These are phyloP conservation scores for Penicillium crystallinum DNA, from an alignment of 495 filamentous ascomycete species.

Conservation along the genomic window DNA sequence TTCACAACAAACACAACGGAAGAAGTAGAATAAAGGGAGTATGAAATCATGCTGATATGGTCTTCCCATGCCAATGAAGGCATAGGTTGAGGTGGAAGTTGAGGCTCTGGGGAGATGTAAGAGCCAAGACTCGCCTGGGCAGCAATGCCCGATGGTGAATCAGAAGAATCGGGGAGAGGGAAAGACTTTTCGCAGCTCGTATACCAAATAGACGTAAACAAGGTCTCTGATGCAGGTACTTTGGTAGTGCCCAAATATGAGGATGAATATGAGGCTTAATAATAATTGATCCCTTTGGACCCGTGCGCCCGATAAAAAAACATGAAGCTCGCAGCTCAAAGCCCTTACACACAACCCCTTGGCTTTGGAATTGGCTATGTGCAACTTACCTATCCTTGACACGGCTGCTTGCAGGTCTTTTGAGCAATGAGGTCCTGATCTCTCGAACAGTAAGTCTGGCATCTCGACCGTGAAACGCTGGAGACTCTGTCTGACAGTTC, in stretches of 20 bases:
- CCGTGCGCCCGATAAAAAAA: slow-evolving; percentile 10
- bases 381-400: background rate
- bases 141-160: background rate
- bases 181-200: background rate
- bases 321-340: background rate
- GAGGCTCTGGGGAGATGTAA: background rate
- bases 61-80: no score
- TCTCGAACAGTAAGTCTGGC: background rate
- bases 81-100: no score
- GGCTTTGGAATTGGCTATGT: background rate
- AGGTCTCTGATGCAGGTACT: background rate
- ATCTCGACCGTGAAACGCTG: background rate
- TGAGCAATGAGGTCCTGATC: slow-evolving; percentile 6
- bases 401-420: background rate
- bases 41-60: no score
- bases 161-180: background rate
- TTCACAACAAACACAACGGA: background rate
- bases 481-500: slow-evolving; percentile 2
- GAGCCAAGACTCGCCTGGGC: background rate
- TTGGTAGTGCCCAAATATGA: background rate
- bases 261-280: slow-evolving; percentile 3
- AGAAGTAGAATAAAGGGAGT: background rate
- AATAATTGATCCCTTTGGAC: background rate
- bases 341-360: background rate
- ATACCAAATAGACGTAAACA: background rate